Percentiles rank a stretch among this genome's conserved stretches.
Conservation (phyloP, 1,284 basidiomycete genomes). For the Leccinum solheimii region DNA sequence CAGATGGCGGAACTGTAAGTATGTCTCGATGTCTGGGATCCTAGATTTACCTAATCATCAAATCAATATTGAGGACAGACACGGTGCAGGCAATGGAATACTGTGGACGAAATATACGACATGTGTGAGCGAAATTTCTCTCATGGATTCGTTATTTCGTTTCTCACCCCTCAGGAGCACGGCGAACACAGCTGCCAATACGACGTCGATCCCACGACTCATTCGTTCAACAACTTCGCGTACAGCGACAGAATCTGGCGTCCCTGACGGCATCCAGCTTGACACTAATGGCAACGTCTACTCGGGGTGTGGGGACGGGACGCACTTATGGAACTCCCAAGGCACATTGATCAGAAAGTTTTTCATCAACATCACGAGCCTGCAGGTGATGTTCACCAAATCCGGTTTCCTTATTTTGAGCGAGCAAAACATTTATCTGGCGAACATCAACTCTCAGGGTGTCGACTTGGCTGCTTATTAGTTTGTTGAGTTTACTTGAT, state of each 20-base stretch:
- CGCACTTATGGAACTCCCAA: slow-evolving; percentile 59
- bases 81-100: slow-evolving; percentile 43
- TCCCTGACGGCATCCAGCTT: slow-evolving; percentile 69
- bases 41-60: background rate
- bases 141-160: background rate
- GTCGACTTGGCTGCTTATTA: slow-evolving; percentile 16
- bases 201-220: slow-evolving; percentile 61
- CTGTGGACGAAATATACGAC: slow-evolving; percentile 56
- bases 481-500: background rate
- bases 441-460: slow-evolving; percentile 17
- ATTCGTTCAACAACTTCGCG: slow-evolving; percentile 68
- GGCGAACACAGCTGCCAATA: slow-evolving; percentile 56
- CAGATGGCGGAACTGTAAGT: slow-evolving; percentile 62
- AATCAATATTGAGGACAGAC: slow-evolving; percentile 46
- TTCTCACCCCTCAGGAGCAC: background rate
- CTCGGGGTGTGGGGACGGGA: slow-evolving; percentile 27
- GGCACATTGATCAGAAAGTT: slow-evolving; percentile 75
- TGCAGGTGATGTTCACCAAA: slow-evolving; percentile 62
- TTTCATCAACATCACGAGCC: slow-evolving; percentile 56
- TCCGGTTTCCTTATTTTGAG: slow-evolving; percentile 23
- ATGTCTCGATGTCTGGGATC: slow-evolving; percentile 10
- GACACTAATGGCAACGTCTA: slow-evolving; percentile 21
- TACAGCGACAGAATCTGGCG: slow-evolving; percentile 57
- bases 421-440: slow-evolving; percentile 21
- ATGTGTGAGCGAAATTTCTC: slow-evolving; percentile 47